A percentile compares a stretch with the other conserved stretches of the same genome.
These are phyloP conservation scores for Selaginella tamariscina DNA, from an alignment of 75 land plant genomes.

Conservation along the genomic window DNA sequence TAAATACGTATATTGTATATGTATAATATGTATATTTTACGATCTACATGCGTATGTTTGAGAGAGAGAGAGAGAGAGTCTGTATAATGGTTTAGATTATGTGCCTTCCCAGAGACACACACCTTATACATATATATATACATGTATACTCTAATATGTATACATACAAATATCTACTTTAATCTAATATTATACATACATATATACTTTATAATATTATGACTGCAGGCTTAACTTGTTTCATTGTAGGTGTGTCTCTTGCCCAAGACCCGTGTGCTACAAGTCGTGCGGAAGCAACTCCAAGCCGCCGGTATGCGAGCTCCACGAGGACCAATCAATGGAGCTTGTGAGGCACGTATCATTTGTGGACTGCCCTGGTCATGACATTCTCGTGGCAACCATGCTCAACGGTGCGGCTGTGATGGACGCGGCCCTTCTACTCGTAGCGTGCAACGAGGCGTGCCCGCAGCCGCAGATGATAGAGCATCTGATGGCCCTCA, in stretches of 20 bases:
- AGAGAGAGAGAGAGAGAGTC: background rate
- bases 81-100: background rate
- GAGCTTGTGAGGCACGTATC: background rate
- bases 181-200: too few species aligned
- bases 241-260: too few species aligned
- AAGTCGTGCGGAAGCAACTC: too few species aligned
- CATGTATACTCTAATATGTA: too few species aligned
- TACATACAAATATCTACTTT: too few species aligned
- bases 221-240: too few species aligned
- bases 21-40: background rate
- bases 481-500: constrained; percentile 63
- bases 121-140: too few species aligned
- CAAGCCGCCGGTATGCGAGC: too few species aligned
- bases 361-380: background rate
- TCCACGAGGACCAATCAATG: background rate
- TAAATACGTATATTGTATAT: too few species aligned
- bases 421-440: background rate
- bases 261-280: too few species aligned
- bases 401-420: background rate
- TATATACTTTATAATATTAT: too few species aligned
- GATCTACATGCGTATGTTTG: background rate
- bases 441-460: background rate
- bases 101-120: too few species aligned
- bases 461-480: background rate
- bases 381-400: background rate